Evolutionary conservation across 179 eudicot genomes (phyloP).

Genomic region (Camellia oleifera): DNA sequence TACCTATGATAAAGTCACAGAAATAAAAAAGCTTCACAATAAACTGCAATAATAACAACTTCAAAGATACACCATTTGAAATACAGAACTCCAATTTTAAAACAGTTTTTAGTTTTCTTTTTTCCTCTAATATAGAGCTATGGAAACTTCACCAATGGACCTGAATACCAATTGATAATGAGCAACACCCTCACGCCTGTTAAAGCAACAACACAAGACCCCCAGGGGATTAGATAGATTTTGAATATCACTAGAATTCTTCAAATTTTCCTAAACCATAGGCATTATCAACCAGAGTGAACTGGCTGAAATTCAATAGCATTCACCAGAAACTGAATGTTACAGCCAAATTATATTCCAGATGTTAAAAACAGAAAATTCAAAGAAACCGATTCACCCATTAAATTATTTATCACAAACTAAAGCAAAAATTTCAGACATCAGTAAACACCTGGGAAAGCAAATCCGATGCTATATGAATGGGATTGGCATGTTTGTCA

Average conservation of each 20-base stretch:
- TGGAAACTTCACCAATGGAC: not conserved
- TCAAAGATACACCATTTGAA: too few species aligned
- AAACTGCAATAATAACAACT: too few species aligned
- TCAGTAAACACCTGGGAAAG: conserved; percentile 81
- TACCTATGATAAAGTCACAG: too few species aligned
- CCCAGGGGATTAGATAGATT: not conserved
- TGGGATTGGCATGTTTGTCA: conserved; percentile 86
- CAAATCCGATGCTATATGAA: conserved; percentile 92
- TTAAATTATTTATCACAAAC: conserved; percentile 2
- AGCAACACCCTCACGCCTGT: not conserved
- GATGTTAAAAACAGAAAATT: not conserved
- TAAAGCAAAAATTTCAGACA: conserved; percentile 2
- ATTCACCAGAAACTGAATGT: not conserved
- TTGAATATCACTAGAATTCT: not conserved
- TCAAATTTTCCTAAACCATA: not conserved
- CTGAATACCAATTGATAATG: conserved; percentile 10
- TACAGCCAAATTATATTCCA: not conserved
- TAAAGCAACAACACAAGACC: conserved; percentile 4
- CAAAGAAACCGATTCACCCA: not conserved
- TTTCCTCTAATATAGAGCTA: not conserved
- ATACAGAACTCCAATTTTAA: too few species aligned
- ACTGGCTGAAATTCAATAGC: not conserved
- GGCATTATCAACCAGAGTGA: not conserved
- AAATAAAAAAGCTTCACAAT: too few species aligned
- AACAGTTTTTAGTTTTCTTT: too few species aligned